phyloP scores from a whole-genome alignment of 1,139 yeast genomes.

The Ogataea hybrid region DNA sequence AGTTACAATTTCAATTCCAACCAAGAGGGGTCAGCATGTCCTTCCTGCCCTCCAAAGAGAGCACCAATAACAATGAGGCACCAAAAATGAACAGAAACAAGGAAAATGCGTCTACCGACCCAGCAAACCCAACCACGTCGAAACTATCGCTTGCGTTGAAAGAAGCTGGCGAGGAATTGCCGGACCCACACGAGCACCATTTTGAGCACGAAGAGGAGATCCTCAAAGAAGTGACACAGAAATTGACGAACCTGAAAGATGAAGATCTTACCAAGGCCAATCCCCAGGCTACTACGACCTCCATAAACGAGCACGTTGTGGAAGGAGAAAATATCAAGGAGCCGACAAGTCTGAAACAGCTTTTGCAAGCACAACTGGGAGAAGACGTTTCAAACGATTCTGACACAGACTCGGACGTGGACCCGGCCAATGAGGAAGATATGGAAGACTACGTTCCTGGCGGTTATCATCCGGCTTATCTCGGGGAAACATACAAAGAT shows the following conservation, averaged over 20 bases:
- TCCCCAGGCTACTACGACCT: constrained; percentile 4
- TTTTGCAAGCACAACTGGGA: constrained; percentile 6
- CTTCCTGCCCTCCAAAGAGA: constrained; percentile 1
- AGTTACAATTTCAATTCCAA: not conserved
- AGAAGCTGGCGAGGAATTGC: constrained; percentile 17
- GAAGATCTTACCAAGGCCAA: constrained; percentile 19
- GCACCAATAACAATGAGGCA: not conserved
- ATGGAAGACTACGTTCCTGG: constrained; percentile 72
- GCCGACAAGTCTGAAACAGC: constrained; percentile 6
- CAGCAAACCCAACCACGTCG: constrained; percentile 20
- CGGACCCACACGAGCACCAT: constrained; percentile 22
- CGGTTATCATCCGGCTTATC: constrained; percentile 82
- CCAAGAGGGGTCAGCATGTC: constrained; percentile 3
- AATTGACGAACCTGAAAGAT: constrained; percentile 19
- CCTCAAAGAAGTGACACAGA: constrained; percentile 25
- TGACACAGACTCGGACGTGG: constrained; percentile 24
- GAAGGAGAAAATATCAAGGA: constrained; percentile 9
- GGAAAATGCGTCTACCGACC: constrained; percentile 1
- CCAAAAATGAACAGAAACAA: constrained; percentile 11
- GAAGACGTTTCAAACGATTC: constrained; percentile 17
- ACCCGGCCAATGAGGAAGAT: constrained; percentile 57
- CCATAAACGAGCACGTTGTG: constrained; percentile 11
- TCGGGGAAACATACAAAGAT: constrained; percentile 69
- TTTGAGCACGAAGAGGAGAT: constrained; percentile 25
- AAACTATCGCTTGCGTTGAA: constrained; percentile 32